Percentiles rank a stretch among this genome's conserved stretches.
Conservation (phyloP, 1,284 basidiomycete species). For the Tilletia walkeri region DNA sequence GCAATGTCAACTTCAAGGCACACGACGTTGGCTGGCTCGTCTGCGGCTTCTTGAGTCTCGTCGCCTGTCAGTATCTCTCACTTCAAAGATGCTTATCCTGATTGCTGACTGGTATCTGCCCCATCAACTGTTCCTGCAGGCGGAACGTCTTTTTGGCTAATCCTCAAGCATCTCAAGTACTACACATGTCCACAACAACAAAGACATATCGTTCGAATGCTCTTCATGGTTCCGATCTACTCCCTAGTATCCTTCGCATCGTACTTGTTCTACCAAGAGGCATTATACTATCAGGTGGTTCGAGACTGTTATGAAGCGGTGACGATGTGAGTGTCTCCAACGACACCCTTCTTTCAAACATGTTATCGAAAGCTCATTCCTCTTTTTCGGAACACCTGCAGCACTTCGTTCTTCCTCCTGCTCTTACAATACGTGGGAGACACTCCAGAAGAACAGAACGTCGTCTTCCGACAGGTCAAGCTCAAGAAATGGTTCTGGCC, state of each 20-base stretch:
- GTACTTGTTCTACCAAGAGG: constrained; percentile 64
- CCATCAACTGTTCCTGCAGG: constrained; percentile 60
- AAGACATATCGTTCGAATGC: constrained; percentile 62
- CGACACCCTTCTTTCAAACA: neutral
- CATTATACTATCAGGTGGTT: constrained; percentile 52
- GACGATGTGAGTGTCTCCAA: constrained; percentile 25
- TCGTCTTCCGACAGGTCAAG: constrained; percentile 62
- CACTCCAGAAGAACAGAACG: constrained; percentile 65
- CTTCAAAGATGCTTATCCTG: too few species aligned
- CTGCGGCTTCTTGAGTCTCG: constrained; percentile 63
- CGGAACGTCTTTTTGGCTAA: constrained; percentile 68
- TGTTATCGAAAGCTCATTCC: neutral
- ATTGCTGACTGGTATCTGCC: too few species aligned
- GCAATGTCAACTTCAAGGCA: constrained; percentile 65
- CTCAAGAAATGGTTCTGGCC: constrained; percentile 71
- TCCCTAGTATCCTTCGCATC: constrained; percentile 68
- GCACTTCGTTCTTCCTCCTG: constrained; percentile 73
- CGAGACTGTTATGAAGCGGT: constrained; percentile 51
- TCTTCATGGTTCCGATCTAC: constrained; percentile 78
- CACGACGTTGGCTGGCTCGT: constrained; percentile 69
- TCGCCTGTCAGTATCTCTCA: constrained; percentile 28
- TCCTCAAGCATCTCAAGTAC: constrained; percentile 70
- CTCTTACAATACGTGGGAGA: constrained; percentile 71
- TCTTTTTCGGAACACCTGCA: constrained; percentile 53
- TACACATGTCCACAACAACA: constrained; percentile 65